Evolutionary conservation across 768 basidiomycete genomes (phyloP).

Genomic region (Lyophyllum decastes): DNA sequence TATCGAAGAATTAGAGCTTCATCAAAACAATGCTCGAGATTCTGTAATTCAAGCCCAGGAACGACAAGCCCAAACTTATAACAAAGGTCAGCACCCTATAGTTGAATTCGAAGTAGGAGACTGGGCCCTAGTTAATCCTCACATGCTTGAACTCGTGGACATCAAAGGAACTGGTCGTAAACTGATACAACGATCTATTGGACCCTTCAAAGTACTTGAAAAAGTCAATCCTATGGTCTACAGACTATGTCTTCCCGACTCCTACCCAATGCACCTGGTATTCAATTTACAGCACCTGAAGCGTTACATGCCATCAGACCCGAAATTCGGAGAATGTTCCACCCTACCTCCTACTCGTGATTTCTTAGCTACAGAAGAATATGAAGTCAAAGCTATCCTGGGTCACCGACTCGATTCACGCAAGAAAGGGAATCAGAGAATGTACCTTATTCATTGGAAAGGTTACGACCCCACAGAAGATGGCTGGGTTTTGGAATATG

Average conservation of each 20-base stretch:
- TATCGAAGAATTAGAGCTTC: not conserved
- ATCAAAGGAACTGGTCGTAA: constrained; percentile 22
- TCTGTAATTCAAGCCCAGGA: not conserved
- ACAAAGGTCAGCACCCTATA: constrained; percentile 5
- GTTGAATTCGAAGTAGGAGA: not conserved
- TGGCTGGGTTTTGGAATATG: not conserved
- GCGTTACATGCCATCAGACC: not conserved
- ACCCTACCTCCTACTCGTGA: not conserved
- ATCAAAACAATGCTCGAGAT: not conserved
- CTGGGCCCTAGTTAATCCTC: constrained; percentile 23
- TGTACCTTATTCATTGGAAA: not conserved
- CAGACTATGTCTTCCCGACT: constrained; percentile 20
- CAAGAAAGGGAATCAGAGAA: not conserved
- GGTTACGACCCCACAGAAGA: not conserved
- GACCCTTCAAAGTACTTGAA: constrained; percentile 25
- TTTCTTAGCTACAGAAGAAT: not conserved
- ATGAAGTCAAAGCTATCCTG: not conserved
- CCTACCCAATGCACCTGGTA: constrained; percentile 26
- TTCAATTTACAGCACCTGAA: constrained; percentile 6
- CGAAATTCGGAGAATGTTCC: not conserved
- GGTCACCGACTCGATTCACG: not conserved
- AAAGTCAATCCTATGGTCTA: constrained; percentile 26
- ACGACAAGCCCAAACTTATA: not conserved
- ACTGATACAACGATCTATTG: constrained; percentile 21
- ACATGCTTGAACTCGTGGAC: constrained; percentile 24